A percentile compares a stretch with the other conserved stretches of the same genome.
Evolutionary conservation across 371 early-diverging fungal species (phyloP).

Genomic region (Zychaea mexicana): DNA sequence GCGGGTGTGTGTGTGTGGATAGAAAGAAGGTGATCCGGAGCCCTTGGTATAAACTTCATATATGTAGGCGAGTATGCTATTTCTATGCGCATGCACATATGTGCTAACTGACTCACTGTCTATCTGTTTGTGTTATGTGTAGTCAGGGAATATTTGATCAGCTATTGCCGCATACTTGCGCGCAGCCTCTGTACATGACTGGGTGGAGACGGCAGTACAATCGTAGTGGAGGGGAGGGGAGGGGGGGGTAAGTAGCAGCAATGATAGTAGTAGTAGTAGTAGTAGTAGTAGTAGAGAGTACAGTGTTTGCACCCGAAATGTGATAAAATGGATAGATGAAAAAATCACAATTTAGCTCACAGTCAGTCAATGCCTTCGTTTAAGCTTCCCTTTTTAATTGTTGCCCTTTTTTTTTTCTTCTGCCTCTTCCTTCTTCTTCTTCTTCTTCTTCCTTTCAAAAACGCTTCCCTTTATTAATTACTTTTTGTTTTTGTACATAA

Average conservation of each 20-base stretch:
- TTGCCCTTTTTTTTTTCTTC: slow-evolving; percentile 22
- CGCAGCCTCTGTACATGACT: no score
- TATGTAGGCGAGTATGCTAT: slow-evolving; percentile 18
- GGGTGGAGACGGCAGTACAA: no score
- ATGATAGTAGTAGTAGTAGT: no score
- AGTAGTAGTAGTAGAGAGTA: not conserved
- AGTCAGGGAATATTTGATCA: slow-evolving; percentile 7
- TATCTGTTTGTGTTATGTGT: slow-evolving; percentile 11
- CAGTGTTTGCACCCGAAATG: slow-evolving; percentile 7
- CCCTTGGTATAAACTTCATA: slow-evolving; percentile 11
- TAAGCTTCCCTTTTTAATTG: slow-evolving; percentile 17
- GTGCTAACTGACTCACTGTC: no score
- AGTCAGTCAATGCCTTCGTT: slow-evolving; percentile 1
- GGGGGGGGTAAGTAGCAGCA: no score
- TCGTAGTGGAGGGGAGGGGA: no score
- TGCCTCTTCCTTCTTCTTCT: slow-evolving; percentile 15
- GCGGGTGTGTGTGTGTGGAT: not conserved
- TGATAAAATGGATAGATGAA: slow-evolving; percentile 42
- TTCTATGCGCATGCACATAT: not conserved
- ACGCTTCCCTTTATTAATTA: not conserved
- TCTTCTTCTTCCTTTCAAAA: slow-evolving; percentile 15
- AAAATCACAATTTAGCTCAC: slow-evolving; percentile 24
- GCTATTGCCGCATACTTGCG: not conserved
- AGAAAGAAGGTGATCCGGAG: not conserved
- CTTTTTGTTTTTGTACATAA: slow-evolving; percentile 9